Evolutionary conservation across 108 stramenopile genomes (phyloP).

Genomic region (Tribonema minus): DNA sequence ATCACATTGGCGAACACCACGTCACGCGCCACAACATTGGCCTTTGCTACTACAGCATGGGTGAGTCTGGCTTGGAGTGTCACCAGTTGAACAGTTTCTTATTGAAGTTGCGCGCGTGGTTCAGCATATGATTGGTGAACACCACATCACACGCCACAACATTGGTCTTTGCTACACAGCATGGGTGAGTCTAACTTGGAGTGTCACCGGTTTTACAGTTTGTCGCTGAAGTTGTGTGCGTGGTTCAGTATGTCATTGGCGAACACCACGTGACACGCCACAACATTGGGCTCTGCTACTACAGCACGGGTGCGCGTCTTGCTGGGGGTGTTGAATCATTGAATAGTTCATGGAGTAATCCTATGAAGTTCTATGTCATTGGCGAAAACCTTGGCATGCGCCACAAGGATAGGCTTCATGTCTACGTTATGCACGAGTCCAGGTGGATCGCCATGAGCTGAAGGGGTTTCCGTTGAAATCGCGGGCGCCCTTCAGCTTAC

Average conservation of each 20-base stretch:
- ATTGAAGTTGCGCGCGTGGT: not conserved
- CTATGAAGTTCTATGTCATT: no score
- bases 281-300: slow-evolving; percentile 72
- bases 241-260: slow-evolving; percentile 32
- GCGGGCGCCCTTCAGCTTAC: no score
- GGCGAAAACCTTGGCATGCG: no score
- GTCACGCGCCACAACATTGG: slow-evolving; percentile 72
- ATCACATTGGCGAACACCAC: slow-evolving; percentile 64
- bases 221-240: not conserved
- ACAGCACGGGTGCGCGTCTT: slow-evolving; percentile 40
- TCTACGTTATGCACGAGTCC: no score
- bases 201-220: not conserved
- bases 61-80: no score
- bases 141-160: no score
- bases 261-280: slow-evolving; percentile 72
- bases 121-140: not conserved
- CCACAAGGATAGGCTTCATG: no score
- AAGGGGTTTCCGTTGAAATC: no score
- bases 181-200: not conserved
- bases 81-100: not conserved
- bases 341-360: no score
- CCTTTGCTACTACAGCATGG: slow-evolving; percentile 63
- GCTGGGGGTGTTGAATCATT: no score
- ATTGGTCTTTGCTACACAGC: not conserved
- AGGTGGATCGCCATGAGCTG: no score